A percentile compares a stretch with the other conserved stretches of the same genome.
phyloP scores from a whole-genome alignment of 345 rosid species.

The Gynandropsis gynandra region DNA sequence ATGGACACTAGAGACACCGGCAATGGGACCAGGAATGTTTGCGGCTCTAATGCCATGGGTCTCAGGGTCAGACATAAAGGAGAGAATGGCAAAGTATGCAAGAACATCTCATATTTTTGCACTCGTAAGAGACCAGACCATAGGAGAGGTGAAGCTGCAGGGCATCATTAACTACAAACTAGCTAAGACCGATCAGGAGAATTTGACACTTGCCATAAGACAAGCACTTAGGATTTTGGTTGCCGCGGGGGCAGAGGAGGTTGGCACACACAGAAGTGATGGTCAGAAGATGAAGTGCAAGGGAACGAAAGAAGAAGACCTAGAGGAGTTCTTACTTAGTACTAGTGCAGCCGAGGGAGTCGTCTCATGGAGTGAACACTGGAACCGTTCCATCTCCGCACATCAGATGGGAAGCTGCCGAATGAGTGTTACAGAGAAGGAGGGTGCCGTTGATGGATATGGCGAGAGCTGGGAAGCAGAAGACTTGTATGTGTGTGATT shows the following conservation, averaged over 20 bases:
- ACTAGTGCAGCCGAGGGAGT: constrained; percentile 33
- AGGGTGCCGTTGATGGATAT: constrained; percentile 54
- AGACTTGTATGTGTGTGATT: constrained; percentile 39
- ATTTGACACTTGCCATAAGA: constrained; percentile 48
- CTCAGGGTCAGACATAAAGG: constrained; percentile 55
- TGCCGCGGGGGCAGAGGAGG: constrained; percentile 77
- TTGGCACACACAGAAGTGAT: constrained; percentile 59
- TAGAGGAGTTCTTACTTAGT: constrained; percentile 42
- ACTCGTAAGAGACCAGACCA: constrained; percentile 30
- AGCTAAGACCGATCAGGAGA: constrained; percentile 46
- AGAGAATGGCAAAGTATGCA: constrained; percentile 42
- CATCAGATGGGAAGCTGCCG: constrained; percentile 83
- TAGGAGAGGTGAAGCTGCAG: constrained; percentile 13
- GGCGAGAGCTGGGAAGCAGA: constrained; percentile 59
- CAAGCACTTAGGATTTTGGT: constrained; percentile 52
- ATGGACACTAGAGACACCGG: constrained; percentile 50
- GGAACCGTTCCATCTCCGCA: constrained; percentile 43
- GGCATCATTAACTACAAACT: constrained; percentile 32
- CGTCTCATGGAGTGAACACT: constrained; percentile 35
- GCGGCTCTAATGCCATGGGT: constrained; percentile 57
- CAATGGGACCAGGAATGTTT: constrained; percentile 54
- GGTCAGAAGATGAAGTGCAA: constrained; percentile 52
- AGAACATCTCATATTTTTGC: constrained; percentile 45
- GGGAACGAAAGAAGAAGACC: constrained; percentile 34
- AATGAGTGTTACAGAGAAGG: constrained; percentile 45